A percentile compares a stretch with the other conserved stretches of the same genome.
These are phyloP conservation scores for Oenanthe javanica DNA, from an alignment of 140 eudicot species.

Conservation along the genomic window DNA sequence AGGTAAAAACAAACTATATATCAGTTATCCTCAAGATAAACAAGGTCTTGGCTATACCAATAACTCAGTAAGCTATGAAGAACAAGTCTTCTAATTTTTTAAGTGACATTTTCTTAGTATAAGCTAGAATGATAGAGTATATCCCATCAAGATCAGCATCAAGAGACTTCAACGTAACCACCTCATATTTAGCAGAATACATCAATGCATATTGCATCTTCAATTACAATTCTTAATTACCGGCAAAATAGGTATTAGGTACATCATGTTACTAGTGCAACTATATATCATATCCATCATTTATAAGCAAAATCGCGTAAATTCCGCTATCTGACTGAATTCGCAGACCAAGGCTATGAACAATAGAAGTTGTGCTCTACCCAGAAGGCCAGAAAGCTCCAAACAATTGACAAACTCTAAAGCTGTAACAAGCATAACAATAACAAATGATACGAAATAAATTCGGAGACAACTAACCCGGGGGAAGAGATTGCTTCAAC, in stretches of 20 bases:
- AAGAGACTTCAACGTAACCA: not conserved
- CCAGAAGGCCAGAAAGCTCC: not conserved
- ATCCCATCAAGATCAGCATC: not conserved
- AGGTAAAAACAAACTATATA: not conserved
- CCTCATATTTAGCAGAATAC: not conserved
- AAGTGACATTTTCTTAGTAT: not conserved
- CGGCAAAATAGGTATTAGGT: not conserved
- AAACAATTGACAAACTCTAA: not conserved
- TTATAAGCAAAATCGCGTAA: not conserved
- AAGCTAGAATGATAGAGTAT: not conserved
- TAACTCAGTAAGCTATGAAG: not conserved
- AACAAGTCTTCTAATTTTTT: not conserved
- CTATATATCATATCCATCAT: not conserved
- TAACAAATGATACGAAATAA: not conserved
- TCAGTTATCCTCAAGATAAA: not conserved
- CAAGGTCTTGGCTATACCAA: not conserved
- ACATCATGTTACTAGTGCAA: not conserved
- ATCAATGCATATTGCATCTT: not conserved
- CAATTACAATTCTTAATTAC: not conserved
- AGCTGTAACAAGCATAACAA: not conserved
- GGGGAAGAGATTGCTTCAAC: slow-evolving; percentile 12
- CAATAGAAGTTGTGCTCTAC: not conserved
- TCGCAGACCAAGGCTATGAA: not conserved
- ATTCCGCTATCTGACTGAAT: not conserved
- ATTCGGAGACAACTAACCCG: not conserved